Conservation (phyloP, 2,329 filamentous ascomycete species). For the Venturia oleaginea region DNA sequence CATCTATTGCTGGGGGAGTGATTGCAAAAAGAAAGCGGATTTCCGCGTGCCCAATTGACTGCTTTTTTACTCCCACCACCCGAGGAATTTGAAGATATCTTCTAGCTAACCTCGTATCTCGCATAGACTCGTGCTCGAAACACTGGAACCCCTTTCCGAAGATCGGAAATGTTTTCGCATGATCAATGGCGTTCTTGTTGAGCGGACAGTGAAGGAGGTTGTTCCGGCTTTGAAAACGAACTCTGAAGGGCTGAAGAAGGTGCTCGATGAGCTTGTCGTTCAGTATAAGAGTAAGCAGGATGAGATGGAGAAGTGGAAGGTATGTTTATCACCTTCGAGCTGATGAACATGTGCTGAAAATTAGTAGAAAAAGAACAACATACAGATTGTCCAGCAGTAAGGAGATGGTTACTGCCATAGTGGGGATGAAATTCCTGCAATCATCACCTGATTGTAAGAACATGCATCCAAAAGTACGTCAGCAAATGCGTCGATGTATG, state of each 20-base stretch:
- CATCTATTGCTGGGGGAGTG: too few species aligned
- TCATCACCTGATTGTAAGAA: slow-evolving; percentile 6
- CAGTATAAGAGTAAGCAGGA: slow-evolving; percentile 93
- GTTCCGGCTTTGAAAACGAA: slow-evolving; percentile 87
- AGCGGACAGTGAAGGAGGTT: slow-evolving; percentile 88
- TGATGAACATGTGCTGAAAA: slow-evolving; percentile 14
- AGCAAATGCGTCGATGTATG: not conserved
- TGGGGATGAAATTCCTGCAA: not conserved
- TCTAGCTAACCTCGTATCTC: not conserved
- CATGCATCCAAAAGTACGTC: not conserved
- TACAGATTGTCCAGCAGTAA: slow-evolving; percentile 73
- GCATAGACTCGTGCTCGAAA: slow-evolving; percentile 82
- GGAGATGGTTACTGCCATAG: slow-evolving; percentile 7
- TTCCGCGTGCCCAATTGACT: too few species aligned
- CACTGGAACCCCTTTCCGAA: slow-evolving; percentile 67
- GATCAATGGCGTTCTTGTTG: slow-evolving; percentile 93
- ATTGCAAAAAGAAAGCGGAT: too few species aligned
- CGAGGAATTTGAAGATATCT: not conserved
- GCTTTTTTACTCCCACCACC: too few species aligned
- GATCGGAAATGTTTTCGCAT: slow-evolving; percentile 97
- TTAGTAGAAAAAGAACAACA: slow-evolving; percentile 76
- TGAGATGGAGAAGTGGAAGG: slow-evolving; percentile 98
- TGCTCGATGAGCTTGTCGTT: slow-evolving; percentile 88
- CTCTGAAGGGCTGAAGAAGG: slow-evolving; percentile 85
- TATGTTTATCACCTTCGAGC: slow-evolving; percentile 34